A percentile compares a stretch with the other conserved stretches of the same genome.
Conservation (phyloP, 2,329 filamentous ascomycete species). For the Diaporthe sp. region DNA sequence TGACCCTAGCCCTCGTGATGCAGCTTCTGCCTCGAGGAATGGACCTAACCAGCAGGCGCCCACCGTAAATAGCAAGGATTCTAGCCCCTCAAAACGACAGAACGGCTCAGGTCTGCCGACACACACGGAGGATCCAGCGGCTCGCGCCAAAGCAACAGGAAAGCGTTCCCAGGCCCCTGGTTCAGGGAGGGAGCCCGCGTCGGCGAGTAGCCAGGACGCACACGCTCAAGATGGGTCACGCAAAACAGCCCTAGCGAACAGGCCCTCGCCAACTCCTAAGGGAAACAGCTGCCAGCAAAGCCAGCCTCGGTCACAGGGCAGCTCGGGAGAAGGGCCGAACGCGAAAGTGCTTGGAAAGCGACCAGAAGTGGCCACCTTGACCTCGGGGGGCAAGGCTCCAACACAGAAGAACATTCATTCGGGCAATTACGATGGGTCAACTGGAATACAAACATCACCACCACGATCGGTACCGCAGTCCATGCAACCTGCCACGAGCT, state of each 20-base stretch:
- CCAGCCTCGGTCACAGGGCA: not conserved
- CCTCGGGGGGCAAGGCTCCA: not conserved
- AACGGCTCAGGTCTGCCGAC: slow-evolving; percentile 34
- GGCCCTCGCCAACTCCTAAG: not conserved
- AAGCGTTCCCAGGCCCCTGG: slow-evolving; percentile 57
- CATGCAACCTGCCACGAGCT: not conserved
- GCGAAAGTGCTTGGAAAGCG: slow-evolving; percentile 29
- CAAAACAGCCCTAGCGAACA: not conserved
- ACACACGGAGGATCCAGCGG: slow-evolving; percentile 35
- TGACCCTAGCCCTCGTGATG: slow-evolving; percentile 51
- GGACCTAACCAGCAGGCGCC: not conserved
- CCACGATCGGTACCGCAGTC: slow-evolving; percentile 20
- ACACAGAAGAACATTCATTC: not conserved
- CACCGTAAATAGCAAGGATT: slow-evolving; percentile 33
- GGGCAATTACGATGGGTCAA: slow-evolving; percentile 21
- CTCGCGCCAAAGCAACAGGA: slow-evolving; percentile 63
- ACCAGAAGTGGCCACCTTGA: not conserved
- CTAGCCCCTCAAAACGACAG: slow-evolving; percentile 14
- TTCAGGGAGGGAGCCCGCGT: slow-evolving; percentile 10
- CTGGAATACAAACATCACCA: slow-evolving; percentile 18
- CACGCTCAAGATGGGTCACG: not conserved
- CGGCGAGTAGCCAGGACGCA: slow-evolving; percentile 25
- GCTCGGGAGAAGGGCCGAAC: not conserved
- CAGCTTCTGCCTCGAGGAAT: slow-evolving; percentile 42
- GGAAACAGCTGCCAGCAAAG: not conserved